These are phyloP conservation scores for Paraglomus brasilianum DNA, from an alignment of 192 early-diverging fungal species.

Conservation along the genomic window DNA sequence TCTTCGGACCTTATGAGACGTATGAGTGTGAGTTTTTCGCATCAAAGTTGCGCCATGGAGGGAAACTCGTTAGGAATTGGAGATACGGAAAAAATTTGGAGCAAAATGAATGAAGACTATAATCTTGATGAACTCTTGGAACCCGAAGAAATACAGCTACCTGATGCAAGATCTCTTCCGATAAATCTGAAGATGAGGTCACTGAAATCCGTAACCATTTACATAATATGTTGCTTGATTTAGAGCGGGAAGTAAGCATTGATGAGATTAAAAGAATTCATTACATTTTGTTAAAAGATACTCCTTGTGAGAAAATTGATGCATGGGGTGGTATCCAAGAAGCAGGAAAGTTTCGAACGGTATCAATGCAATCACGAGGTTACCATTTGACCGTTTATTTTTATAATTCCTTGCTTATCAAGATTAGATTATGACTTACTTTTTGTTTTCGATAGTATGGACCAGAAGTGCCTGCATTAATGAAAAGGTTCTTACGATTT, in stretches of 20 bases:
- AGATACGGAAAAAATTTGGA: conserved; percentile 20
- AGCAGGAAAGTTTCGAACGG: conserved; percentile 25
- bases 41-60: conserved; percentile 26
- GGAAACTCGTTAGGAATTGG: conserved; percentile 18
- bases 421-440: not conserved
- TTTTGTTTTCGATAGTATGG: not conserved
- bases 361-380: conserved; percentile 25
- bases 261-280: too few relatives aligned
- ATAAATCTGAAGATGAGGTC: conserved; percentile 29
- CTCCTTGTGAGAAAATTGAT: too few relatives aligned
- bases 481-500: conserved; percentile 20
- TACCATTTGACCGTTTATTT: conserved; percentile 24
- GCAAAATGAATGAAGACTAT: conserved; percentile 20
- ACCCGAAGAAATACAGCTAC: conserved; percentile 9
- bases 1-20: too few relatives aligned
- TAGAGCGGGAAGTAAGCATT: too few relatives aligned
- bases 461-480: conserved; percentile 13
- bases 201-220: conserved; percentile 21
- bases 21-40: conserved; percentile 31
- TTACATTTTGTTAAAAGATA: too few relatives aligned
- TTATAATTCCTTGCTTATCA: not conserved
- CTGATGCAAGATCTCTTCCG: conserved; percentile 10
- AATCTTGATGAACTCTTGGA: conserved; percentile 8
- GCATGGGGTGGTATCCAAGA: not conserved
- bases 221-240: too few relatives aligned